phyloP scores from a whole-genome alignment of 495 filamentous ascomycete species.

The Amniculicola lignicola region DNA sequence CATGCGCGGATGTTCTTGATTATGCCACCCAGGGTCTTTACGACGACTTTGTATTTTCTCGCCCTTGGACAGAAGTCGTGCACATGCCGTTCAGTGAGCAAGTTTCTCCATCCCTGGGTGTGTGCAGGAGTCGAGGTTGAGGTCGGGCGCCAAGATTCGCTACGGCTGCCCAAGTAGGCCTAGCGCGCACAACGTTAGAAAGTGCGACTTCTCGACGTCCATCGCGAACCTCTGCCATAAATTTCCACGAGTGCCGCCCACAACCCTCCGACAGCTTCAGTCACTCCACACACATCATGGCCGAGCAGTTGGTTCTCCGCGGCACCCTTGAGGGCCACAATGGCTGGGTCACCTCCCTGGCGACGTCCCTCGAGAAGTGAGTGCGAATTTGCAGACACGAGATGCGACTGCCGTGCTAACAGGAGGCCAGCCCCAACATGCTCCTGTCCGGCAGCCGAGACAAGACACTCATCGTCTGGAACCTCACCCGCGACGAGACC shows the following conservation, averaged over 20 bases:
- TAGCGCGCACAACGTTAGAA: no score
- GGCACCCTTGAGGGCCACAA: slow-evolving; percentile 96
- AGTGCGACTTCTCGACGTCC: no score
- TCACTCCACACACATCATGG: slow-evolving; percentile 56
- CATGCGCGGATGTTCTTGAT: no score
- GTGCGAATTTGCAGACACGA: slow-evolving; percentile 36
- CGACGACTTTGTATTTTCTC: no score
- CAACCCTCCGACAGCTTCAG: slow-evolving; percentile 19
- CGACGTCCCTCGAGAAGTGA: slow-evolving; percentile 98
- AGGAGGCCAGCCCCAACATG: slow-evolving; percentile 84
- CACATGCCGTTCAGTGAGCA: no score
- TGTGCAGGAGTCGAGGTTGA: no score
- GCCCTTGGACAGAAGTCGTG: no score
- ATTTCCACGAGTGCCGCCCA: slow-evolving; percentile 2
- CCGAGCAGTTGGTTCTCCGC: slow-evolving; percentile 95
- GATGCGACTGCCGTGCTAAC: slow-evolving; percentile 39
- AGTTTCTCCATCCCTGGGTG: no score
- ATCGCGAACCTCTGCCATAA: slow-evolving; percentile 1
- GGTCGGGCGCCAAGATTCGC: no score
- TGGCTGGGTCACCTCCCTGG: slow-evolving; percentile 81
- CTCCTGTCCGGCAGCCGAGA: slow-evolving; percentile 95
- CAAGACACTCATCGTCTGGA: slow-evolving; percentile 99
- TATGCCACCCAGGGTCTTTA: no score
- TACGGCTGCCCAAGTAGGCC: no score
- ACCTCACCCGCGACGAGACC: slow-evolving; percentile 97